Base-by-base conservation (phyloP, 371 early-diverging fungal species). In the Zopfochytrium polystomum region DNA sequence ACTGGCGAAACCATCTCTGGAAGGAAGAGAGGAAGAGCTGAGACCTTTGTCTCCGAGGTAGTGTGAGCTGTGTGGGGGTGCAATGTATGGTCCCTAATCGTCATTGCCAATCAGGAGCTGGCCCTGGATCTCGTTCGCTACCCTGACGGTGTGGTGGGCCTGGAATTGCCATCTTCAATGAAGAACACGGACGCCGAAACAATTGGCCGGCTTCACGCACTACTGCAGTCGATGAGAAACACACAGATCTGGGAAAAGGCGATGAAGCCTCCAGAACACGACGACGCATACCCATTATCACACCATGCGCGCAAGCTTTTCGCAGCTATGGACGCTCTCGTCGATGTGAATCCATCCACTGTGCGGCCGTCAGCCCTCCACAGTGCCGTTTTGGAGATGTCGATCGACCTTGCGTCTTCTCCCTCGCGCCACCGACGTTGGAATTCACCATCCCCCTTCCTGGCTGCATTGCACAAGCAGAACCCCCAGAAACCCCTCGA, bases 291-390 rank as follows among this genome's bases (percentile, higher is more conserved):
- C 48, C 9, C 7, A 13, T 22, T 48, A 9, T 22, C 48, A 9
- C 48, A 48, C 7, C 48, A 25, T 7, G 23, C 48, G 23, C 9
- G 48, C 9, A 15, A 13, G 13, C 25, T 48, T 9, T 48, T 20
- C 48, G 7, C 48, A 15, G 48, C 48, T 22, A 48, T 48, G 48
- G 48, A 48, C 22, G 15, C 48, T 48, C 25, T 48, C 15, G 15
- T 7, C 9, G 9, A 48, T 7, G 9, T 22, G 9, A 48, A 48
- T 25, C 48, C 48, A 13, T 48, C 48, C 9, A 13, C 48, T 9
- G 23, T 48, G 9, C 48, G 48, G 9, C 48, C 48, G 7, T 20
- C 48, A 9, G 7, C 25, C 7, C 25, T 48, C 15, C 48, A 48
- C 25, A 48, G 9, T 9, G 48, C 48, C 7, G 13, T 48, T 9